phyloP scores from a whole-genome alignment of 345 rosid species.

The Salix suchowensis region DNA sequence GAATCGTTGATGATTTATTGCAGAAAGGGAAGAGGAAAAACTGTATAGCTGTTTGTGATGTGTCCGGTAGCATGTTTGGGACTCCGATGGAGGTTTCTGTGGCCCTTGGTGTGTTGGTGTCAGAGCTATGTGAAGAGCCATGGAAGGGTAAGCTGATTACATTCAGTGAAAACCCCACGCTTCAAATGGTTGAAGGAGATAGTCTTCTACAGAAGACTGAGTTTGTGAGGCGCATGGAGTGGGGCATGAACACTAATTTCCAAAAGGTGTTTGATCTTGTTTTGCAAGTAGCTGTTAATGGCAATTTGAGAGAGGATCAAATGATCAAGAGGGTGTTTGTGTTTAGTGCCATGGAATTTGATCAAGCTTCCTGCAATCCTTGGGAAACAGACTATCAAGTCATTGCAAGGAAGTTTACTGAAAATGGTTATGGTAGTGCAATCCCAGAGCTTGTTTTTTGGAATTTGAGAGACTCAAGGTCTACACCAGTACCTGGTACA shows the following conservation, averaged over 20 bases:
- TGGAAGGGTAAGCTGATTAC: constrained; percentile 70
- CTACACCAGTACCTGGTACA: constrained; percentile 38
- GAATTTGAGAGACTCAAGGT: constrained; percentile 53
- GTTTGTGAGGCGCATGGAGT: constrained; percentile 35
- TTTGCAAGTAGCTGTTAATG: constrained; percentile 43
- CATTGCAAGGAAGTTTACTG: constrained; percentile 37
- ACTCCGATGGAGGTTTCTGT: constrained; percentile 55
- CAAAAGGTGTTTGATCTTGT: constrained; percentile 52
- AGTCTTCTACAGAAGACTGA: constrained; percentile 26
- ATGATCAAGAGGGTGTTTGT: constrained; percentile 60
- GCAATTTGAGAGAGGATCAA: constrained; percentile 40
- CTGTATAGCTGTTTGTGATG: constrained; percentile 55
- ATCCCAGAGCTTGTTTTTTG: constrained; percentile 60
- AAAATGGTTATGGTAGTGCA: constrained; percentile 43
- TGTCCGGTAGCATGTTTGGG: constrained; percentile 49
- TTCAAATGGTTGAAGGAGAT: constrained; percentile 39
- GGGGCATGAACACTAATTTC: constrained; percentile 43
- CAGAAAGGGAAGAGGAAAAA: constrained; percentile 43
- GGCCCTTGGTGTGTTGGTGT: constrained; percentile 50
- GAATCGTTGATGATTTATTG: constrained; percentile 53
- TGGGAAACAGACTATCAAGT: constrained; percentile 56
- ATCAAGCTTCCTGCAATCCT: constrained; percentile 28
- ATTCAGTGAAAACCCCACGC: constrained; percentile 38
- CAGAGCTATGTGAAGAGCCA: constrained; percentile 53
- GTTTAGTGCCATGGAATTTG: constrained; percentile 75